Evolutionary conservation across 2,329 filamentous ascomycete genomes (phyloP), one percentile per base, ranked within the genome.

Genomic region (Hymenoscyphus salicellus): DNA sequence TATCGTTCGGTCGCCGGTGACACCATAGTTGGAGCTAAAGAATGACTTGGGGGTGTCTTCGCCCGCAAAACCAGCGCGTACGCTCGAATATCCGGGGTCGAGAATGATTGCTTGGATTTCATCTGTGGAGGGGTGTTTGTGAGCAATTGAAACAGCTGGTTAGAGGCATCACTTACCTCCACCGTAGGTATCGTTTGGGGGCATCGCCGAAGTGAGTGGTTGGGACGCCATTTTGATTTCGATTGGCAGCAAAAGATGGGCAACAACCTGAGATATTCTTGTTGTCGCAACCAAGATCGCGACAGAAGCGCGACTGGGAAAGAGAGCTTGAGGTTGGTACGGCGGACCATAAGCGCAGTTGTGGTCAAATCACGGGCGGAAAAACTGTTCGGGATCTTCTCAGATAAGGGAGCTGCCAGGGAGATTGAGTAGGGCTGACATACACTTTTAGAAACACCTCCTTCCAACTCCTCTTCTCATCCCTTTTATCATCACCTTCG

Each of bases 101-200:
- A 99, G 91, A 43, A 99, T 92, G 72, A 99, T 90, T 61, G 96
- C 96, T 41, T 93, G 96, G 70, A 99, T 93, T 82, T 99, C 95
- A 82, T 99, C 95, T 97, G 73, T 64, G 59, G 65, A 52, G 46
- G 28, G 60, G 61, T n/a, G 61, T 60, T 60, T 60, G 65, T 46
- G 28, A 65, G 56, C 32, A 60, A 60, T 63, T 46, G 58, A 55
- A 41, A 41, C 55, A 56, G 55, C 55, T 56, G 32, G 60, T 46
- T 43, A 62, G 38, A 28, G 64, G 61, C 55, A 61, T 60, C 75
- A 65, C 75, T 68, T 75, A 87, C 85, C 85, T 83, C 85, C 85
- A 71, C 85, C 85, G 69, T 88, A 88, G 66, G 86, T 81, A 74
- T 88, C 85, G 64, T 84, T 86, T 67, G 85, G 85, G 77, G 83